Conservation (phyloP, 768 basidiomycete genomes). For the Lentinula edodes region DNA sequence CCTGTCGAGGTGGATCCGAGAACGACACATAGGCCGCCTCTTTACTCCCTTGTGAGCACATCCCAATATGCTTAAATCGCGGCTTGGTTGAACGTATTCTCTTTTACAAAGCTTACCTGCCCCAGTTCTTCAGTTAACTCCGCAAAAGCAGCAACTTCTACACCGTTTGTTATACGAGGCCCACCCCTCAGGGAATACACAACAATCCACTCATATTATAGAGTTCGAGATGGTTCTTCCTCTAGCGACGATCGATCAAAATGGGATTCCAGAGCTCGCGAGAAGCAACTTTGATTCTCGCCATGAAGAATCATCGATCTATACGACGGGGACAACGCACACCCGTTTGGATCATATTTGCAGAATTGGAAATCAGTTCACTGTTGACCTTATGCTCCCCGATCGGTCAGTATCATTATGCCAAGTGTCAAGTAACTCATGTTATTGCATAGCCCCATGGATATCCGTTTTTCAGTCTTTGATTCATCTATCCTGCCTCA, state of each 20-base stretch:
- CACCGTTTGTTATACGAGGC: conserved; percentile 47
- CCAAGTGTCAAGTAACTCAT: not conserved
- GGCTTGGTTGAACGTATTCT: conserved; percentile 24
- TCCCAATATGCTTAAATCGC: not conserved
- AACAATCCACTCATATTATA: conserved; percentile 15
- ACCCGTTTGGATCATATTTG: conserved; percentile 19
- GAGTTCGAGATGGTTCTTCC: conserved; percentile 35
- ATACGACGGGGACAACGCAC: too few species aligned
- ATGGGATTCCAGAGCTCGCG: not conserved
- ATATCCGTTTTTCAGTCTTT: conserved; percentile 44
- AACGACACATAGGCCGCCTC: conserved; percentile 9
- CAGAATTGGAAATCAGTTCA: conserved; percentile 29
- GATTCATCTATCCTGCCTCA: conserved; percentile 22
- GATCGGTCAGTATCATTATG: conserved; percentile 37
- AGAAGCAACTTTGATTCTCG: not conserved
- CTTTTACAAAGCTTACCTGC: conserved; percentile 18
- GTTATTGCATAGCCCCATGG: conserved; percentile 41
- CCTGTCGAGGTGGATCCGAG: conserved; percentile 23
- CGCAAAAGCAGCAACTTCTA: conserved; percentile 25
- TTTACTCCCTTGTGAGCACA: conserved; percentile 14
- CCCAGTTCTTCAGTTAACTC: conserved; percentile 23
- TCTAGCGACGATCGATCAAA: not conserved
- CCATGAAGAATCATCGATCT: not conserved
- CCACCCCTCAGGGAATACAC: conserved; percentile 12
- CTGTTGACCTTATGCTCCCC: conserved; percentile 49